Conservation (phyloP, 441 rosid genomes). For the Adansonia gregorii region DNA sequence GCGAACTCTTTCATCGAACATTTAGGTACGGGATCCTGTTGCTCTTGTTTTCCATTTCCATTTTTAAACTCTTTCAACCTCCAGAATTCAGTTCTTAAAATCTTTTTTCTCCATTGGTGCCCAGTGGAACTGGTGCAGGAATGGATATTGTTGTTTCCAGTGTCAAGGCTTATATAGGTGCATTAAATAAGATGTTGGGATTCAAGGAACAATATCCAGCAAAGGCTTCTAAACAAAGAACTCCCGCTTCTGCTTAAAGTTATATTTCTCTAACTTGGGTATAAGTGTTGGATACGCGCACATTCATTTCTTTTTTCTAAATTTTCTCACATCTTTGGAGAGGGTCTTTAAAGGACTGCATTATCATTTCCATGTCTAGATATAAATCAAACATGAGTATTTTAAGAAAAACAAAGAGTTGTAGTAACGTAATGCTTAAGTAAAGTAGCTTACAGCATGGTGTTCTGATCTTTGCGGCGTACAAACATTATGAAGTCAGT, state of each 20-base stretch:
- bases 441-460: background rate
- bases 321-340: too few relatives aligned
- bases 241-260: constrained; percentile 47
- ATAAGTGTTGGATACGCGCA: background rate
- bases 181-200: constrained; percentile 83
- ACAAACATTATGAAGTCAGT: background rate
- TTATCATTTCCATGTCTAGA: too few relatives aligned
- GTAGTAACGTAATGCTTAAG: too few relatives aligned
- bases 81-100: constrained; percentile 8
- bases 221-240: constrained; percentile 39
- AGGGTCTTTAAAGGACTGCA: too few relatives aligned
- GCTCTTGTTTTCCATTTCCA: background rate
- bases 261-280: background rate
- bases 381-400: too few relatives aligned
- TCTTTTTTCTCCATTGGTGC: constrained; percentile 6
- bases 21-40: constrained; percentile 53
- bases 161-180: constrained; percentile 83
- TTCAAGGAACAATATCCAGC: constrained; percentile 44
- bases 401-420: too few relatives aligned
- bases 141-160: constrained; percentile 94
- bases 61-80: constrained; percentile 3
- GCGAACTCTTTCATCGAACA: constrained; percentile 59
- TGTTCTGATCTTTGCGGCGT: background rate
- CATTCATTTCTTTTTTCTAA: background rate
- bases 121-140: constrained; percentile 84